These are phyloP conservation scores for Aphanomyces euteiches DNA, from an alignment of 352 stramenopile genomes.

Conservation along the genomic window DNA sequence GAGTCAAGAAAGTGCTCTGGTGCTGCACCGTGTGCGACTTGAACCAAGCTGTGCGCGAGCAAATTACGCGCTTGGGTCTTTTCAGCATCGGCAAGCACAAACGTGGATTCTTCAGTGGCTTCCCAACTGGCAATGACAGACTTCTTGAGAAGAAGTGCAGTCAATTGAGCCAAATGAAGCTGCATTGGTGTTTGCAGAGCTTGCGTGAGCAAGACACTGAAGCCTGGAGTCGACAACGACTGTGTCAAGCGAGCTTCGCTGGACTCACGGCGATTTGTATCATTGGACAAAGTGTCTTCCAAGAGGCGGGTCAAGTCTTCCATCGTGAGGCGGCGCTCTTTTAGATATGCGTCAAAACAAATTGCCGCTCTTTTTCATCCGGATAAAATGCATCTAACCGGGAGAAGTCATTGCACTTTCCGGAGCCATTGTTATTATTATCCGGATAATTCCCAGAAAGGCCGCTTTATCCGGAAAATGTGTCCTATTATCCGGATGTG, in stretches of 20 bases:
- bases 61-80: slow-evolving; percentile 60
- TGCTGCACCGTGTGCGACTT: slow-evolving; percentile 41
- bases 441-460: neutral
- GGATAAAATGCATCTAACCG: neutral
- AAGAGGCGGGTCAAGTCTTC: slow-evolving; percentile 24
- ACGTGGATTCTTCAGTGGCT: slow-evolving; percentile 25
- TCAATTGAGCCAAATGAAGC: slow-evolving; percentile 47
- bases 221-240: slow-evolving; percentile 39
- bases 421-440: neutral
- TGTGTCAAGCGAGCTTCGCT: slow-evolving; percentile 4
- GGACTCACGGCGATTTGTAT: slow-evolving; percentile 10
- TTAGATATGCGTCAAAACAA: neutral
- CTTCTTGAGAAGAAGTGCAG: slow-evolving; percentile 74
- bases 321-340: neutral
- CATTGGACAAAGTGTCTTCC: slow-evolving; percentile 16
- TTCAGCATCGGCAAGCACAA: slow-evolving; percentile 59
- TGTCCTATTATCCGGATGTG: too few species aligned
- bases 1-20: slow-evolving; percentile 45
- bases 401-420: neutral
- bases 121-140: slow-evolving; percentile 62
- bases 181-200: slow-evolving; percentile 49
- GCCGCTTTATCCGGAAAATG: neutral
- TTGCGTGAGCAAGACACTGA: slow-evolving; percentile 65
- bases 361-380: slow-evolving; percentile 7
- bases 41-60: slow-evolving; percentile 55